Evolutionary conservation across 352 stramenopile species (phyloP), one percentile per base, ranked within the genome.

Genomic region (Achlya hypogyna): DNA sequence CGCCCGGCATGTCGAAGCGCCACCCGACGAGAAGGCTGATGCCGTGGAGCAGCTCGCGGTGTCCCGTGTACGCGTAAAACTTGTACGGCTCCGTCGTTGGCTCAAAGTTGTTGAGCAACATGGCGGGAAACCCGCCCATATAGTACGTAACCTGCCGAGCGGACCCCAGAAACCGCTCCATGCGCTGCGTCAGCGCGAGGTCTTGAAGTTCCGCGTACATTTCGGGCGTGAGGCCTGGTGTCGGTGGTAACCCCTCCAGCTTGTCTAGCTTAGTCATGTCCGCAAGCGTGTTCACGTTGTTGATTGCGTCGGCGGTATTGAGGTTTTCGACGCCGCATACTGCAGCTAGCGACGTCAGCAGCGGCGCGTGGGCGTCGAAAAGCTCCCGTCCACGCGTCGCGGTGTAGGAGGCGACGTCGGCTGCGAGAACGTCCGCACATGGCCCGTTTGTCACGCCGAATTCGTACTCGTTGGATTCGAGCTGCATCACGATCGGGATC

Each of bases 401-500:
- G 2, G 79, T 79, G 70, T 91, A 95, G 51, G 65, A 69, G 38
- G 58, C 75, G 20, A 89, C 63, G 71, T 95, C 84, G 1, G 66
- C 69, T 0, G 73, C 56, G 35, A 91, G 66, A 1, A 76, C 83
- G 23, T 63, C 71, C 16, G 69, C 74, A 72, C 84, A 92, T 14
- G 86, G 84, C 8, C 84, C 84, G 53, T 91, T 89, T 20, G 86
- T 84, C 20, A 83, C 86, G 25, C 83, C 84, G 68, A 94, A 92
- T 0, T 81, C 86, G 66, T 91, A 83, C 62, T 94, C 86, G 60
- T 94, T 92, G 63, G 79, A 74, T 51, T 91, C 53, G 43, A 94
- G 66, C 66, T 94, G 82, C 84, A 92, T 94, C 43, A 83, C 90
- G 65, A 94, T 82, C 4, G 86, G 86, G 60, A 94, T 82, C 22